Conservation (phyloP, 1,284 basidiomycete species). For the Chondrostereum purpureum region DNA sequence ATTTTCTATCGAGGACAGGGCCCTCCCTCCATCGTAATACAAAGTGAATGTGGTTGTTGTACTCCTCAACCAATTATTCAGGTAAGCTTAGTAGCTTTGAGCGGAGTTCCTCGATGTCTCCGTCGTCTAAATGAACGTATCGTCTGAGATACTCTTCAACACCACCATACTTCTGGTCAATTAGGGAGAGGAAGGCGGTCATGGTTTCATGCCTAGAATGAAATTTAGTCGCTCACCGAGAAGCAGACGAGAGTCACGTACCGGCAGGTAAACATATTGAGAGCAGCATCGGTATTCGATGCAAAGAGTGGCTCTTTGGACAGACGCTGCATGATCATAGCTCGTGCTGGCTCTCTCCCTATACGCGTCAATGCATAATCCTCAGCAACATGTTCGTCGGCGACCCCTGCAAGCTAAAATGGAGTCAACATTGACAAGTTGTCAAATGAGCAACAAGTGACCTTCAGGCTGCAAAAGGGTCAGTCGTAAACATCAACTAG, state of each 20-base stretch:
- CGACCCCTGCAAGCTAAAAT: constrained; percentile 61
- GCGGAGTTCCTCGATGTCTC: constrained; percentile 54
- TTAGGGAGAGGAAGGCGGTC: constrained; percentile 53
- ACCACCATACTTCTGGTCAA: constrained; percentile 62
- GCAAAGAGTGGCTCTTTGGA: constrained; percentile 65
- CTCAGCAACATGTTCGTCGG: constrained; percentile 53
- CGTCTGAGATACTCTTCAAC: constrained; percentile 54
- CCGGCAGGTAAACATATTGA: constrained; percentile 76
- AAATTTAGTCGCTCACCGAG: not conserved
- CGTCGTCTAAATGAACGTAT: constrained; percentile 46
- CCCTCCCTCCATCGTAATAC: too few relatives aligned
- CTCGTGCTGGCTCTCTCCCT: constrained; percentile 68
- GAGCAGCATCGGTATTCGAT: constrained; percentile 60
- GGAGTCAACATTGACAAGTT: too few relatives aligned
- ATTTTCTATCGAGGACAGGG: too few relatives aligned
- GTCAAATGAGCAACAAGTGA: too few relatives aligned
- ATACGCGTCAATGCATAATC: constrained; percentile 72
- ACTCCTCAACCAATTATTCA: not conserved
- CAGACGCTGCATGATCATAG: constrained; percentile 59
- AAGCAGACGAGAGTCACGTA: too few relatives aligned
- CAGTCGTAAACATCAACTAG: too few relatives aligned
- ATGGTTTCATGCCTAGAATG: constrained; percentile 62
- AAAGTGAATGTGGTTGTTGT: too few relatives aligned
- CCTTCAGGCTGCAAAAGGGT: too few relatives aligned
- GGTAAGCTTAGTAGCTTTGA: constrained; percentile 39